These are phyloP conservation scores for Aspergillus tanneri DNA, from an alignment of 2,329 filamentous ascomycete species.

Conservation along the genomic window DNA sequence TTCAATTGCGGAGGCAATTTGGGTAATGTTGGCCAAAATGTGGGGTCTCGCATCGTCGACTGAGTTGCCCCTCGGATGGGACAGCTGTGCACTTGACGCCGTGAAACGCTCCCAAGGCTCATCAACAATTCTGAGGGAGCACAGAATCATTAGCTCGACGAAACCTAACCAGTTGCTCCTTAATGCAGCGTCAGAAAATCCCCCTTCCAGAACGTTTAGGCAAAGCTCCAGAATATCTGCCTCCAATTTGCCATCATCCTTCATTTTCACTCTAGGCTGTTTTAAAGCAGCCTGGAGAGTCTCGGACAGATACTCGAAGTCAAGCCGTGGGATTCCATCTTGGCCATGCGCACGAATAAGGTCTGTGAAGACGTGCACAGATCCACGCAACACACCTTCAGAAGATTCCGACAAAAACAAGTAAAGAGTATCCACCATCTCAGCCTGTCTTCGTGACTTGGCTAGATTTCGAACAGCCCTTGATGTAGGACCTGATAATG, in stretches of 20 bases:
- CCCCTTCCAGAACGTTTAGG: slow-evolving; percentile 41
- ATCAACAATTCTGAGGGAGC: slow-evolving; percentile 35
- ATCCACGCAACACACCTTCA: slow-evolving; percentile 39
- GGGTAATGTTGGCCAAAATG: slow-evolving; percentile 40
- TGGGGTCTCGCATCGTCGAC: slow-evolving; percentile 38
- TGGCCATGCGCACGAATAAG: slow-evolving; percentile 42
- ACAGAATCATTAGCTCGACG: slow-evolving; percentile 34
- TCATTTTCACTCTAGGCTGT: slow-evolving; percentile 15
- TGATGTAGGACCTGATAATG: slow-evolving; percentile 44
- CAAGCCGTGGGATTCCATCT: slow-evolving; percentile 38
- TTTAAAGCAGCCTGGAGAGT: slow-evolving; percentile 34
- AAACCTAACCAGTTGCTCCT: slow-evolving; percentile 35
- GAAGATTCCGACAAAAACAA: slow-evolving; percentile 37
- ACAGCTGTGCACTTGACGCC: slow-evolving; percentile 24
- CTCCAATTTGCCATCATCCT: slow-evolving; percentile 40
- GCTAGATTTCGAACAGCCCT: slow-evolving; percentile 43
- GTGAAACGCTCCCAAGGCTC: slow-evolving; percentile 26
- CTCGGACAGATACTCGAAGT: slow-evolving; percentile 38
- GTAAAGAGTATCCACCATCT: slow-evolving; percentile 41
- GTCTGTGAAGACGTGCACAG: slow-evolving; percentile 43
- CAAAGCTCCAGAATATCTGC: slow-evolving; percentile 44
- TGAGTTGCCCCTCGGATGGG: slow-evolving; percentile 25
- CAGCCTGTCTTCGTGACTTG: slow-evolving; percentile 39
- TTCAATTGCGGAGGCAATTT: slow-evolving; percentile 39
- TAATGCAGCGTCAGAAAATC: slow-evolving; percentile 34